Evolutionary conservation across 2,329 filamentous ascomycete species (phyloP).

Genomic region (Claviceps sp.): DNA sequence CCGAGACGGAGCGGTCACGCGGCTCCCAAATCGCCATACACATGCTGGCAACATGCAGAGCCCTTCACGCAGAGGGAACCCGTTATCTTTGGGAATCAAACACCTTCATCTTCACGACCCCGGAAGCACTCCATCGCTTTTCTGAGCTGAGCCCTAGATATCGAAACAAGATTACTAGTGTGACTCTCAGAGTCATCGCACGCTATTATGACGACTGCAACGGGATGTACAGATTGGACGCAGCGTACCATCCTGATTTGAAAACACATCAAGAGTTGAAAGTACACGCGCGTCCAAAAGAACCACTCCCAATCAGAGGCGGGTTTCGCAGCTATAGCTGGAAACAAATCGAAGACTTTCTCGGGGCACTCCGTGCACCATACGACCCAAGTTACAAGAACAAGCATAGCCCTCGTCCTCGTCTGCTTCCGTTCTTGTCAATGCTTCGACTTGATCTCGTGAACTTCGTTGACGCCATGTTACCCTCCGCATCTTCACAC

Average conservation of each 20-base stretch:
- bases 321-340: conserved; percentile 42
- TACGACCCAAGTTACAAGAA: conserved; percentile 27
- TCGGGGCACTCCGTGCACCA: conserved; percentile 36
- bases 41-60: conserved; percentile 37
- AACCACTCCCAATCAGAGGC: conserved; percentile 32
- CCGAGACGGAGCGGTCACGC: conserved; percentile 28
- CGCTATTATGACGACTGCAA: conserved; percentile 40
- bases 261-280: conserved; percentile 28
- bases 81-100: conserved; percentile 39
- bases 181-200: conserved; percentile 40
- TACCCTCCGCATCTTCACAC: conserved; percentile 26
- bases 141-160: conserved; percentile 28
- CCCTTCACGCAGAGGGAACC: conserved; percentile 35
- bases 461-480: conserved; percentile 35
- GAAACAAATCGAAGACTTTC: conserved; percentile 39
- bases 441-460: conserved; percentile 39
- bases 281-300: conserved; percentile 29
- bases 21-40: conserved; percentile 39
- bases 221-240: conserved; percentile 27
- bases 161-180: conserved; percentile 29
- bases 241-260: conserved; percentile 29
- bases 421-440: conserved; percentile 33
- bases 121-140: conserved; percentile 34
- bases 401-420: conserved; percentile 23
- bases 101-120: conserved; percentile 39